Evolutionary conservation across 1,139 yeast species (phyloP).

Genomic region (Yamadazyma epiphylla): DNA sequence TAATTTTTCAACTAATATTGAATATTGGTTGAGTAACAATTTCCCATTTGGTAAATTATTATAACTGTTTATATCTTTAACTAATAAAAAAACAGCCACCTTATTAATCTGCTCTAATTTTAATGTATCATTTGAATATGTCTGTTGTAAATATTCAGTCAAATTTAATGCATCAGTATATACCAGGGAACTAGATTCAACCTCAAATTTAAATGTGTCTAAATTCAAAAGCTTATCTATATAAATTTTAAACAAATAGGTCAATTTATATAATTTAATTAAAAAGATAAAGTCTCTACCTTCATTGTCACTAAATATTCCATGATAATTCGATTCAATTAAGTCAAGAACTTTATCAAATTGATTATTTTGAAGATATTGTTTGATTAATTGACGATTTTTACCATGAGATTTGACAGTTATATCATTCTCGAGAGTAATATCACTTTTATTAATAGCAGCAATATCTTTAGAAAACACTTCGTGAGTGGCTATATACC

Average conservation of each 20-base stretch:
- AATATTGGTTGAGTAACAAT: constrained; percentile 18
- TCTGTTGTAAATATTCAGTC: constrained; percentile 44
- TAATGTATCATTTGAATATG: constrained; percentile 11
- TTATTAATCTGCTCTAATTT: constrained; percentile 17
- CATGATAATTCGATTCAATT: constrained; percentile 42
- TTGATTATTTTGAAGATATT: constrained; percentile 41
- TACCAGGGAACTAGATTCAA: constrained; percentile 12
- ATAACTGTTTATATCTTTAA: constrained; percentile 19
- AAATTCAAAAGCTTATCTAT: constrained; percentile 16
- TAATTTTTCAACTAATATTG: constrained; percentile 16
- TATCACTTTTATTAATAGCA: constrained; percentile 28
- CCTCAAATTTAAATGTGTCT: constrained; percentile 15
- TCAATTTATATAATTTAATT: constrained; percentile 48
- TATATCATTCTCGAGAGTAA: constrained; percentile 6
- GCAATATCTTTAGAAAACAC: constrained; percentile 46
- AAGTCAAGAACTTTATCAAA: constrained; percentile 45
- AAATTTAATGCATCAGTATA: constrained; percentile 24
- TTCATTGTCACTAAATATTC: constrained; percentile 28
- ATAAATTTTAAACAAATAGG: constrained; percentile 23
- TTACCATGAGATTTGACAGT: constrained; percentile 33
- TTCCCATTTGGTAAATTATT: constrained; percentile 21
- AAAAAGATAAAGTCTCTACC: constrained; percentile 49
- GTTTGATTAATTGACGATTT: constrained; percentile 50
- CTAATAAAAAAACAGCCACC: constrained; percentile 27
- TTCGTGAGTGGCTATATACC: constrained; percentile 63